phyloP scores from a whole-genome alignment of 1,284 basidiomycete genomes.

The Coniferiporia weirii region DNA sequence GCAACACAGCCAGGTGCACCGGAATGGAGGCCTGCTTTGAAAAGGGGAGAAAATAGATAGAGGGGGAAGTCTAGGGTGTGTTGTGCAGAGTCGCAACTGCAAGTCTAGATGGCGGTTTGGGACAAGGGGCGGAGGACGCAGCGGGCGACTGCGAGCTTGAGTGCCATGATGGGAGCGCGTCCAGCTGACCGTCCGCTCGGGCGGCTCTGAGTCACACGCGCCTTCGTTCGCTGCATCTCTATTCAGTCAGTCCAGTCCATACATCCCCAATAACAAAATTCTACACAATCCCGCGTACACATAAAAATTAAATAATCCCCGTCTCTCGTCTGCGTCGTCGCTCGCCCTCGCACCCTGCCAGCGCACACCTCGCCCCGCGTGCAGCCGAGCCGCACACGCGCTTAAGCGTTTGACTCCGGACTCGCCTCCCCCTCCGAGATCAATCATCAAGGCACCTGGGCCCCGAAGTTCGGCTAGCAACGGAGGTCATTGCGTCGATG shows the following conservation, averaged over 20 bases:
- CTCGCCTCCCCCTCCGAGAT: too few species aligned
- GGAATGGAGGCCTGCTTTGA: not conserved
- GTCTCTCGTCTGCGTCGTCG: too few species aligned
- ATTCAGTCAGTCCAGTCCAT: not conserved
- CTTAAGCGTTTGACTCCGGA: too few species aligned
- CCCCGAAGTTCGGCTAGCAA: not conserved
- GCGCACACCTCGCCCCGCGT: too few species aligned
- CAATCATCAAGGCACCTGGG: not conserved
- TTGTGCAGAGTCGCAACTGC: not conserved
- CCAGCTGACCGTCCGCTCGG: not conserved
- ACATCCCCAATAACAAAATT: too few species aligned
- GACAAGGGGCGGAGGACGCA: not conserved
- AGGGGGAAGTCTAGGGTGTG: not conserved
- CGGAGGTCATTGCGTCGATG: not conserved
- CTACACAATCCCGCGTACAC: too few species aligned
- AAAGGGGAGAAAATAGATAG: not conserved
- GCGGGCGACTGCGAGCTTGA: not conserved
- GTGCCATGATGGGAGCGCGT: not conserved
- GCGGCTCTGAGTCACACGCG: not conserved
- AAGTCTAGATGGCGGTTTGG: not conserved
- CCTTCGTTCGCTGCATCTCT: not conserved
- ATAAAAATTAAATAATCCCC: too few species aligned
- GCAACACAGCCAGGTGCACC: not conserved
- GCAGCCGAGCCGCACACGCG: not conserved
- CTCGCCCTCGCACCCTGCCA: too few species aligned